phyloP scores from a whole-genome alignment of 306 rosid species.

The Luffa aegyptiaca region DNA sequence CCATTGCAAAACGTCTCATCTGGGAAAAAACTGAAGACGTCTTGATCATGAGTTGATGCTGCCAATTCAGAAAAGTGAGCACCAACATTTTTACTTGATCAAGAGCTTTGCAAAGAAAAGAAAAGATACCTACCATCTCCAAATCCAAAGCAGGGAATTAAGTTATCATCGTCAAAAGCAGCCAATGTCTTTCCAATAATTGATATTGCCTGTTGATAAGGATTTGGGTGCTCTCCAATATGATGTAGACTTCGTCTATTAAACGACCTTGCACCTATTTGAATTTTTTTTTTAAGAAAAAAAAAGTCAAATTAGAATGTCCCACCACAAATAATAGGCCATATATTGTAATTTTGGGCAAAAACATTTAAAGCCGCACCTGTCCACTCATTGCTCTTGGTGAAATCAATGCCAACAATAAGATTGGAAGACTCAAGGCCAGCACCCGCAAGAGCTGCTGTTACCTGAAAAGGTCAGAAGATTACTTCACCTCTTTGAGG shows the following conservation, averaged over 20 bases:
- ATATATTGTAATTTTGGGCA: neutral
- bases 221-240: slow-evolving; percentile 59
- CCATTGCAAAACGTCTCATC: slow-evolving; percentile 73
- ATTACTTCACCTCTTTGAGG: neutral
- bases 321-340: slow-evolving; percentile 14
- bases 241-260: slow-evolving; percentile 72
- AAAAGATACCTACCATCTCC: slow-evolving; percentile 80
- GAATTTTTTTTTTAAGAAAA: slow-evolving; percentile 1
- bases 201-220: slow-evolving; percentile 91
- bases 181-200: slow-evolving; percentile 87
- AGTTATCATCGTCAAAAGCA: slow-evolving; percentile 81
- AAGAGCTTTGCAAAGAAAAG: neutral
- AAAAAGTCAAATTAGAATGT: slow-evolving; percentile 18
- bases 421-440: slow-evolving; percentile 98
- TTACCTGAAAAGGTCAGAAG: slow-evolving; percentile 45
- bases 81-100: slow-evolving; percentile 2
- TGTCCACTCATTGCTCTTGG: slow-evolving; percentile 99
- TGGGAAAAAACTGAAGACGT: slow-evolving; percentile 77
- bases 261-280: slow-evolving; percentile 55
- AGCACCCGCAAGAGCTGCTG: slow-evolving; percentile 82
- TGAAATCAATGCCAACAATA: slow-evolving; percentile 87
- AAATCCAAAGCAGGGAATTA: slow-evolving; percentile 93
- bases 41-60: slow-evolving; percentile 89
- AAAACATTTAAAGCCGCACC: slow-evolving; percentile 25
- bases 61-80: slow-evolving; percentile 25